A percentile compares a stretch with the other conserved stretches of the same genome.
phyloP scores from a whole-genome alignment of 192 early-diverging fungal genomes.

The Podila clonocystis region DNA sequence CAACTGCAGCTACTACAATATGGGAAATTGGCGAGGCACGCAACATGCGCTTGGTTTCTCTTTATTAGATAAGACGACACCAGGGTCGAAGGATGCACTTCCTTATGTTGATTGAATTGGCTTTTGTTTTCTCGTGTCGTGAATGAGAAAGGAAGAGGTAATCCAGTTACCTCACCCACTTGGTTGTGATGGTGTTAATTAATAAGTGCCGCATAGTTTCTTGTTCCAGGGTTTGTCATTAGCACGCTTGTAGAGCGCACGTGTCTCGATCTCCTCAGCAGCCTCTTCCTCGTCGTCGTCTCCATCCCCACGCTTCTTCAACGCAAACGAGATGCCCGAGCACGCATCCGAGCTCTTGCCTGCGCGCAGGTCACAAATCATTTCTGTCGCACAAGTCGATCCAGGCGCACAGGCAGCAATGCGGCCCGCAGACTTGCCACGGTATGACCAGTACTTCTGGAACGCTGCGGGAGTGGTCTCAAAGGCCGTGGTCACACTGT shows the following conservation, averaged over 20 bases:
- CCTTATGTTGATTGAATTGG: background rate
- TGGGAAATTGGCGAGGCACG: too few species aligned
- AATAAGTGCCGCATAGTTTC: conserved; percentile 25
- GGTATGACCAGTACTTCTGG: conserved; percentile 51
- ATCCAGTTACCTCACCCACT: too few species aligned
- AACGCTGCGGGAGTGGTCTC: conserved; percentile 45
- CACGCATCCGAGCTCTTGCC: conserved; percentile 34
- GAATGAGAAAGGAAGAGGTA: too few species aligned
- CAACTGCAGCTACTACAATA: too few species aligned
- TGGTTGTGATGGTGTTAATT: too few species aligned
- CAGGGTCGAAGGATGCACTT: too few species aligned
- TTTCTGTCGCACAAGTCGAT: conserved; percentile 13
- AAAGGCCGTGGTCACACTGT: conserved; percentile 57
- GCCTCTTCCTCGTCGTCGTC: background rate
- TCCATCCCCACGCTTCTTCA: conserved; percentile 12
- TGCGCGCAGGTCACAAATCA: conserved; percentile 34
- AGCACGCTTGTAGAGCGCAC: conserved; percentile 21
- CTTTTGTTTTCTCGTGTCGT: background rate
- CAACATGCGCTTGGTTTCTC: too few species aligned
- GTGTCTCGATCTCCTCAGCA: background rate
- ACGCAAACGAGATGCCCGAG: background rate
- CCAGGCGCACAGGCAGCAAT: conserved; percentile 14
- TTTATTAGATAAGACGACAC: too few species aligned
- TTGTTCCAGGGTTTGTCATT: conserved; percentile 26
- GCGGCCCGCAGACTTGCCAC: conserved; percentile 40